Evolutionary conservation across 176 grass and related monocot species (phyloP), one percentile per base, ranked within the genome.

Genomic region (Raddia distichophylla): DNA sequence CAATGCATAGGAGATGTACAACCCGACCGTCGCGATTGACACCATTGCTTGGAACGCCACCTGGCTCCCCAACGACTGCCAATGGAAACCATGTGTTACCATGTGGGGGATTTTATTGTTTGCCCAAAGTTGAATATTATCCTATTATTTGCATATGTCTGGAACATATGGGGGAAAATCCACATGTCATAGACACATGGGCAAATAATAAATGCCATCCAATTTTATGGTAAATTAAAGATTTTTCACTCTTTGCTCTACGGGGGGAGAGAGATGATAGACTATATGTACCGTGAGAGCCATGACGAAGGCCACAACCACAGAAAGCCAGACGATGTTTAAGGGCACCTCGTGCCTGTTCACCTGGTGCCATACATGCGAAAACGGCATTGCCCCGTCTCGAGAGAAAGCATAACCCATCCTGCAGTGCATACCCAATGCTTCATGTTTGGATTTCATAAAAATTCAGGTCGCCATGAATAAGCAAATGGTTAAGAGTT

Each of bases 11-110:
- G 95, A 77, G 74, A 97, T 87, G 83, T 91, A 92, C 33, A 87
- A 81, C 10, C 92, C 95, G 0, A 91, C 40, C 0, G 95, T 97
- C 1, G 90, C 67, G 8, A 93, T 82, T 0, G 95, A 94, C 14
- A 89, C 73, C 95, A 94, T 98, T 0, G 95, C 95, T 42, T 98
- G 92, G 76, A 94, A 98, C 8, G 90, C 95, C 44, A 98, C 95
- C 52, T 57, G 16, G 11, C 92, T 98, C 13, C 90, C 88, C 17
- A 98, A 69, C 11, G 90, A 94, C 92, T 97, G 91, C 34, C 37
- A 40, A 7, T 52, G 10, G 9, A 45, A 82, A 46, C 1, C 6
- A 44, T 33, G 12, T 40, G 37, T 40, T 40, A 40, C 37, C 37
- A 27, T 27, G 27, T 27, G 27, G 27, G 27, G 27, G 27, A 27